Base-by-base conservation (phyloP, 257 asterid genomes). In the Cynanchum wilfordii region DNA sequence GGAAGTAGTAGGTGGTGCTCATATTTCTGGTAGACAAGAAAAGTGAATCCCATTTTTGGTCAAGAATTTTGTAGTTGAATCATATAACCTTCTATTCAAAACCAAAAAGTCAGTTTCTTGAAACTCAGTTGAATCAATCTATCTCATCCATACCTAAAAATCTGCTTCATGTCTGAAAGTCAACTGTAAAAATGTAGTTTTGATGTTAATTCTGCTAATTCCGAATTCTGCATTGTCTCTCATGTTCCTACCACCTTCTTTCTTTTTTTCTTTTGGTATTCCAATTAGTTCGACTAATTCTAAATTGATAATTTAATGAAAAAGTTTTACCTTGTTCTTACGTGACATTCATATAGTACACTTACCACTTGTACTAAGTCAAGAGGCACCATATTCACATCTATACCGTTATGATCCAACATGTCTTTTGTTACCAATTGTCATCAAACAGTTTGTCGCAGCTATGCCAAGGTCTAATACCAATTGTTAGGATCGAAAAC, bases 1-100 rank as follows among this genome's bases (percentile, higher is more conserved):
- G 76, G 70, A 75, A 78, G 49, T 86, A 79, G 83, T 29, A 69
- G 44, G 40, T 57, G 69, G 58, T 60, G 42, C 47, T 56, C 65
- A 44, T 50, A 1, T 10, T 29, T 38, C 20, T 29, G 45, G 1
- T 5, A 6, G 22, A 13, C 10, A 60, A 60, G 49, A 16, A 47
- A 63, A 63, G 42, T 30, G 64, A 44, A 22, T 44, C 15, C 55
- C 40, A 25, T 5, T 42, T n/a, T 50, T 40, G 19, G 38, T 59
- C 10, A 42, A 36, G 55, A 13, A 62, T 5, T 29, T 50, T 42
- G 0, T 10, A 65, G 12, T 55, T 44, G 52, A 33, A 52, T 51
- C 56, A 62, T 2, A 40, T 2, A 66, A 50, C 24, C 15, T 38
- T 19, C 56, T 7, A 36, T 70, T 70, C 30, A 15, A 33, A 33